phyloP scores from a whole-genome alignment of 441 rosid species.

The Erysimum cheiri region DNA sequence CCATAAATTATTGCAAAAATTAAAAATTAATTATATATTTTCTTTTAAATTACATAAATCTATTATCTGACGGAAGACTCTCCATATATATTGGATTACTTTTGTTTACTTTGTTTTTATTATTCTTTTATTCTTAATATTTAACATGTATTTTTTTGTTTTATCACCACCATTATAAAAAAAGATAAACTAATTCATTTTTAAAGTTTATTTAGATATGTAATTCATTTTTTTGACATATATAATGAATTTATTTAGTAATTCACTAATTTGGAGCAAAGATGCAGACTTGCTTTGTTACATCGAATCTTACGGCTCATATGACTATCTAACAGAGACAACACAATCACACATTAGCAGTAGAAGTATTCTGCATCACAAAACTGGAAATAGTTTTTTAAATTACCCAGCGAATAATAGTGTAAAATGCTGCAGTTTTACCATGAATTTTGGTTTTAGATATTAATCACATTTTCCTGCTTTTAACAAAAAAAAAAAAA shows the following conservation, averaged over 20 bases:
- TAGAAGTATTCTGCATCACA: slow-evolving; percentile 11
- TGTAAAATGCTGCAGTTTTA: neutral
- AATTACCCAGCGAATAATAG: neutral
- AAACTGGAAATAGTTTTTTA: neutral
- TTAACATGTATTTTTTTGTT: neutral
- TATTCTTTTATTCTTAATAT: neutral
- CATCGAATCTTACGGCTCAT: neutral
- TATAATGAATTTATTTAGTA: neutral
- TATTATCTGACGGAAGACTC: neutral
- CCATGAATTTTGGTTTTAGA: slow-evolving; percentile 10
- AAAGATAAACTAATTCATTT: neutral
- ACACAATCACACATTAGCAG: neutral
- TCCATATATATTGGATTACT: slow-evolving; percentile 25
- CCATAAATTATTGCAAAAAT: neutral
- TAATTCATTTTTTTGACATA: neutral
- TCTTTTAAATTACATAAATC: neutral
- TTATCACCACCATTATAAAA: neutral
- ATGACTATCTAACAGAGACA: neutral
- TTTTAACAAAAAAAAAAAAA: neutral
- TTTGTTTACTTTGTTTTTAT: rapidly evolving
- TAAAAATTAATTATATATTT: neutral
- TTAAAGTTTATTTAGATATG: neutral
- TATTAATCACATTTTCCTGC: neutral
- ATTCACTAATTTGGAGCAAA: neutral
- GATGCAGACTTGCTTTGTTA: slow-evolving; percentile 6